Base-by-base conservation (phyloP, 1,284 basidiomycete genomes). In the Rhizoctonia solani region DNA sequence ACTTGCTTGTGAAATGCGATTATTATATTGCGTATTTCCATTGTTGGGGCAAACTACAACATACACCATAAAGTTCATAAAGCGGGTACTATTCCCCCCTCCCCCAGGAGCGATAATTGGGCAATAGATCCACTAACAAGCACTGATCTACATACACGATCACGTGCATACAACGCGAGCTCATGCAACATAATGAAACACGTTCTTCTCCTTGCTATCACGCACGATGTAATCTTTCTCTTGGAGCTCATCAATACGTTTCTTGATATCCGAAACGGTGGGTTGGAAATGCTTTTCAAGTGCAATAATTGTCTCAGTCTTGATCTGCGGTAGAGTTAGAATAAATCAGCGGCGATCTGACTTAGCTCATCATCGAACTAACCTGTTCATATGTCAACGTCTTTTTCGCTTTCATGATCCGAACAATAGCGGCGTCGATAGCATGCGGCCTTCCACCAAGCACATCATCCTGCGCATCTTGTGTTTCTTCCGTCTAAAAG, bases 341-440 rank as follows among this genome's bases (percentile, higher is more conserved):
- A 34, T 34, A 4, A 34, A 34, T 34, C 76, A 1, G 79, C 78
- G 19, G 76, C 41, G 76, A 72, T 81, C 80, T 37, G 81, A 76
- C 61, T n/a, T 11, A 27, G 19, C 37, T 25, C 41, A 34, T 13
- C 32, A 34, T 30, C n/a, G 41, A 4, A 13, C 63, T 54, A 50
- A 66, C 63, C 47, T 79, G 74, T 61, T 76, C 75, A 52, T 82
- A 75, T 44, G 77, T 79, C 68, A 81, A 72, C 75, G 88, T 88
- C 79, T 95, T 97, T 73, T 87, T 85, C 1, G 87, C 87, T 76
- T 98, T 98, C 93, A 98, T 95, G 74, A 96, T 88, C 1, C 94
- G 87, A 39, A 97, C 94, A 71, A 98, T 95, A 4, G 95, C 94
- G 0, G 95, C 94, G 72, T 98, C 95, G 27, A 98, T 81, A 58